Percentiles rank a stretch among this genome's conserved stretches.
phyloP scores from a whole-genome alignment of 2,329 filamentous ascomycete genomes.

The Phyllosticta citribraziliensis region DNA sequence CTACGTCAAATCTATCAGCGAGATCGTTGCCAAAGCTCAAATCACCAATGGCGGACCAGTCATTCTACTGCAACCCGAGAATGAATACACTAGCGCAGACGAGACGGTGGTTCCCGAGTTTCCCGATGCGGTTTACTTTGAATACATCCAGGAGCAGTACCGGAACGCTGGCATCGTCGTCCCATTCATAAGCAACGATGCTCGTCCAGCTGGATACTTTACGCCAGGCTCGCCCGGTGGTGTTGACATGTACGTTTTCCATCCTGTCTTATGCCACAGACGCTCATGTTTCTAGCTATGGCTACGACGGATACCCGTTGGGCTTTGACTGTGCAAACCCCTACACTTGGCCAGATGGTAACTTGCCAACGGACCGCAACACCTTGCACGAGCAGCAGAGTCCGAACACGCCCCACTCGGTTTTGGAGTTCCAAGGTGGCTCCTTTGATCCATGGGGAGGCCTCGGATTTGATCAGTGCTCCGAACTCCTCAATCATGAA shows the following conservation, averaged over 20 bases:
- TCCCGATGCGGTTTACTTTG: slow-evolving; percentile 59
- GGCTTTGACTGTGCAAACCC: slow-evolving; percentile 54
- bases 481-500: slow-evolving; percentile 57
- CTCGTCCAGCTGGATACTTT: slow-evolving; percentile 49
- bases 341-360: slow-evolving; percentile 47
- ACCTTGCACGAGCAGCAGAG: slow-evolving; percentile 49
- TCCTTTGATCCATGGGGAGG: slow-evolving; percentile 69
- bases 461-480: slow-evolving; percentile 57
- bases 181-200: slow-evolving; percentile 68
- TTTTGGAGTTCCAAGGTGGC: slow-evolving; percentile 62
- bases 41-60: slow-evolving; percentile 77
- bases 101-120: slow-evolving; percentile 39
- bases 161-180: slow-evolving; percentile 60
- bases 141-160: slow-evolving; percentile 59
- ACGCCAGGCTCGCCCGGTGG: slow-evolving; percentile 48
- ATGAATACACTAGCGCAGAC: slow-evolving; percentile 57
- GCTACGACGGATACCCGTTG: slow-evolving; percentile 55
- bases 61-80: slow-evolving; percentile 71
- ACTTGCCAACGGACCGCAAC: slow-evolving; percentile 48
- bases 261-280: not conserved
- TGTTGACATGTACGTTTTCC: slow-evolving; percentile 48
- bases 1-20: slow-evolving; percentile 53
- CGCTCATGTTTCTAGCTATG: slow-evolving; percentile 18
- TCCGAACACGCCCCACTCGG: slow-evolving; percentile 54
- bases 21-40: slow-evolving; percentile 62